phyloP scores from a whole-genome alignment of 306 rosid species.

The Argentina anserina region DNA sequence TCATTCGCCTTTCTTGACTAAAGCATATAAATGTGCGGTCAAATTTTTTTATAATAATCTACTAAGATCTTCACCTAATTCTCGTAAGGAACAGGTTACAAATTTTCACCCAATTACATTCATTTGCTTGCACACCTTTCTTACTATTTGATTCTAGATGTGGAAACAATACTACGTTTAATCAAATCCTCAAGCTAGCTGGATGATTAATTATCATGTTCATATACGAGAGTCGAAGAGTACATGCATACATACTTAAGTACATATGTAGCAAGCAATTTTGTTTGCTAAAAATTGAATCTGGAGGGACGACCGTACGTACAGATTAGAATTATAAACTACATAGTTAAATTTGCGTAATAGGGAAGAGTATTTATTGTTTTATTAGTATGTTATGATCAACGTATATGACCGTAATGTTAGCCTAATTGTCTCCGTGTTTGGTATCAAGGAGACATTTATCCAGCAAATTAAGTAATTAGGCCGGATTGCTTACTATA shows the following conservation, averaged over 20 bases:
- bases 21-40: constrained; percentile 31
- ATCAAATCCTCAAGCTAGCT: background rate
- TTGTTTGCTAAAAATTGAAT: too few species aligned
- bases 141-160: background rate
- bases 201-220: background rate
- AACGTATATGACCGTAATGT: background rate
- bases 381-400: background rate
- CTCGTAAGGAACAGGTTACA: background rate
- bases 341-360: background rate
- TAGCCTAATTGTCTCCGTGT: constrained; percentile 30
- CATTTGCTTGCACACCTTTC: constrained; percentile 17
- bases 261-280: too few species aligned
- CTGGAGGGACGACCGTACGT: too few species aligned
- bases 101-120: constrained; percentile 18
- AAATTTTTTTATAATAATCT: constrained; percentile 39
- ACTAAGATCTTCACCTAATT: constrained; percentile 29
- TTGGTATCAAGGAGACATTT: constrained; percentile 27
- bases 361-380: background rate
- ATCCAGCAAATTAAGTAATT: constrained; percentile 9
- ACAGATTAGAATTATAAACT: too few species aligned
- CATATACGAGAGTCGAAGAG: background rate
- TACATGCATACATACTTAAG: too few species aligned
- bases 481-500: background rate
- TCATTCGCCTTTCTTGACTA: constrained; percentile 21
- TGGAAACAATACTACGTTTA: background rate